Conservation (phyloP, 768 basidiomycete genomes). For the Candolleomyces efflorescens region DNA sequence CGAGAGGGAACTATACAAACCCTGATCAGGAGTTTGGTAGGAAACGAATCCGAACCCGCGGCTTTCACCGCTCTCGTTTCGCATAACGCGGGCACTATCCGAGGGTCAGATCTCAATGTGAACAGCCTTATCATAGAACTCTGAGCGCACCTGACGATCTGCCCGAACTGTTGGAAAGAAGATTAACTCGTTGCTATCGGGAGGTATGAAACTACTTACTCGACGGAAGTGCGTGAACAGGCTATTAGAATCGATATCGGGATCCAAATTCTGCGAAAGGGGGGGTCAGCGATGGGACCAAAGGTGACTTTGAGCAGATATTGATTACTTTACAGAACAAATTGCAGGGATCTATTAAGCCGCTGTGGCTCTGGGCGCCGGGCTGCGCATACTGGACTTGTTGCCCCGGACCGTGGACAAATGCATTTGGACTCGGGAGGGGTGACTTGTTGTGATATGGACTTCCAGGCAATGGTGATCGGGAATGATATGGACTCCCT, state of each 20-base stretch:
- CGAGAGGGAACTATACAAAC: slow-evolving; percentile 27
- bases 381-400: slow-evolving; percentile 80
- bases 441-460: slow-evolving; percentile 44
- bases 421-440: slow-evolving; percentile 30
- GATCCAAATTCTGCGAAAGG: slow-evolving; percentile 68
- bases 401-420: slow-evolving; percentile 86
- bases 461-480: slow-evolving; percentile 40
- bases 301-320: slow-evolving; percentile 3
- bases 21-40: slow-evolving; percentile 79
- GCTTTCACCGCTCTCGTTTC: slow-evolving; percentile 75
- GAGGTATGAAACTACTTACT: slow-evolving; percentile 35
- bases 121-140: not conserved
- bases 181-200: slow-evolving; percentile 13
- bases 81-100: slow-evolving; percentile 84
- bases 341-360: slow-evolving; percentile 88
- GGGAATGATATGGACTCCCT: slow-evolving; percentile 28
- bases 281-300: not conserved
- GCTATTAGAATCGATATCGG: slow-evolving; percentile 79
- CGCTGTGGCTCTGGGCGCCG: slow-evolving; percentile 85
- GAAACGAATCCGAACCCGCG: slow-evolving; percentile 92
- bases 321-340: slow-evolving; percentile 75
- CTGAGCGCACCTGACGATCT: slow-evolving; percentile 71
- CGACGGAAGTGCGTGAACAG: slow-evolving; percentile 80
- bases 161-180: slow-evolving; percentile 58
- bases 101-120: not conserved